Base-by-base conservation (phyloP, 176 grass and related monocot species). In the Cymbopogon citratus region DNA sequence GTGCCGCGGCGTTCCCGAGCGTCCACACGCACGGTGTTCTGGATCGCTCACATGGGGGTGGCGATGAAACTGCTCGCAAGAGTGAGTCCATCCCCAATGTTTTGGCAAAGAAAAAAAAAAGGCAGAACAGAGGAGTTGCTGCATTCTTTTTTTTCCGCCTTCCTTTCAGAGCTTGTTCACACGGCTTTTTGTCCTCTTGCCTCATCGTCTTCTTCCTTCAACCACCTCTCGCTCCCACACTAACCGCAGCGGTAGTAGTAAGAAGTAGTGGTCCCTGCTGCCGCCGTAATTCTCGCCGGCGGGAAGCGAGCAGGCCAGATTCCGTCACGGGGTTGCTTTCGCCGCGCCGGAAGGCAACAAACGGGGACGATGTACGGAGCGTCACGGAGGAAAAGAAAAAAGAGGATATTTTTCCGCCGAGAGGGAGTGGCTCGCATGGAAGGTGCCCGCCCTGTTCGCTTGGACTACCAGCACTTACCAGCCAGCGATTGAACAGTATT, bases 271-370 rank as follows among this genome's bases (percentile, higher is more conserved):
- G 31, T 31, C 76, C 11, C 76, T 21, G 27, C 13, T 15, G 60
- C 3, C 25, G 0, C 52, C 5, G 54, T 63, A 19, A 63, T 25
- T 49, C 70, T 64, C 43, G 40, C 57, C 39, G 60, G 6, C 0
- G 66, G 28, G 46, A 12, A 36, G 1, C 5, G 16, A 71, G 24
- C 19, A 29, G 18, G 43, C 6, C 21, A 31, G 80, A 0, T 9
- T 5, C 27, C 69, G 12, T 39, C n/a, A 64, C 81, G 60, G 31
- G 78, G 65, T 63, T 72, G 56, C 35, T 71, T 63, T 79, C 66
- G 75, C 51, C 65, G 25, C 12, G 80, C 74, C 49, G 74, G 82
- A 85, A 85, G 74, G 25, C 38, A 85, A 63, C 74, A 85, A 78
- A 12, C 7, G 44, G 72, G 24, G 41, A 8, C 40, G 61, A 48